Evolutionary conservation across 306 rosid genomes (phyloP).

Genomic region (Amphicarpaea edgeworthii): DNA sequence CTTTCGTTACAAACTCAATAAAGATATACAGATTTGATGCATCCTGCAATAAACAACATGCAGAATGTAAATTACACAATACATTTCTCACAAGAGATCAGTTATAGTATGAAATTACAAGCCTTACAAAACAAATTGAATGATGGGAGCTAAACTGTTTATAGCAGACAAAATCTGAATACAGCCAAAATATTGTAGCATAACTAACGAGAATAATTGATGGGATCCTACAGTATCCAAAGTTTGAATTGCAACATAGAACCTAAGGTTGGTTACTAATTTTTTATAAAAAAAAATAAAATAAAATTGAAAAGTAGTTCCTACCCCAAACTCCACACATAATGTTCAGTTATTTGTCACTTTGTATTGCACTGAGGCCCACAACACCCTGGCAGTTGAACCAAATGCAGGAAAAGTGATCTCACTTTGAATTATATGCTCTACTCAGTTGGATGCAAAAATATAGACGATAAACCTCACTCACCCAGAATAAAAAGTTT

Average conservation of each 20-base stretch:
- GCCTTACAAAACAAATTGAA: constrained; percentile 18
- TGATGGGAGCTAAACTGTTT: constrained; percentile 5
- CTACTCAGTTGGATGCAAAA: not conserved
- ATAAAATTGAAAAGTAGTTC: constrained; percentile 4
- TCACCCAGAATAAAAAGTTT: not conserved
- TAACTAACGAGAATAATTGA: constrained; percentile 12
- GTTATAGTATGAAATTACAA: constrained; percentile 19
- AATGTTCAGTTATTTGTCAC: constrained; percentile 3
- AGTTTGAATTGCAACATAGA: constrained; percentile 23
- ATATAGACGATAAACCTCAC: not conserved
- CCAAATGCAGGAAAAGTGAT: constrained; percentile 14
- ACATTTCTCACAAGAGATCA: constrained; percentile 17
- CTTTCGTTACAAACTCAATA: constrained; percentile 85
- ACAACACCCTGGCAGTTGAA: constrained; percentile 24
- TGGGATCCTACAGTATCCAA: not conserved
- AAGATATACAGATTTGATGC: constrained; percentile 81
- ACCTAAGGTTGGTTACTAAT: not conserved
- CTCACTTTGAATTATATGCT: not conserved
- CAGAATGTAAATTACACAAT: constrained; percentile 30
- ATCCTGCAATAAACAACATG: constrained; percentile 60
- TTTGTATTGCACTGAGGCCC: not conserved
- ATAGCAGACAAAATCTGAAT: constrained; percentile 15
- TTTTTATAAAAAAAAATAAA: not conserved
- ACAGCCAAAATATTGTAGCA: constrained; percentile 30
- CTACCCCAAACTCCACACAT: constrained; percentile 14